Conservation (phyloP, 2,329 filamentous ascomycete genomes). For the Celoporthe dispersa region DNA sequence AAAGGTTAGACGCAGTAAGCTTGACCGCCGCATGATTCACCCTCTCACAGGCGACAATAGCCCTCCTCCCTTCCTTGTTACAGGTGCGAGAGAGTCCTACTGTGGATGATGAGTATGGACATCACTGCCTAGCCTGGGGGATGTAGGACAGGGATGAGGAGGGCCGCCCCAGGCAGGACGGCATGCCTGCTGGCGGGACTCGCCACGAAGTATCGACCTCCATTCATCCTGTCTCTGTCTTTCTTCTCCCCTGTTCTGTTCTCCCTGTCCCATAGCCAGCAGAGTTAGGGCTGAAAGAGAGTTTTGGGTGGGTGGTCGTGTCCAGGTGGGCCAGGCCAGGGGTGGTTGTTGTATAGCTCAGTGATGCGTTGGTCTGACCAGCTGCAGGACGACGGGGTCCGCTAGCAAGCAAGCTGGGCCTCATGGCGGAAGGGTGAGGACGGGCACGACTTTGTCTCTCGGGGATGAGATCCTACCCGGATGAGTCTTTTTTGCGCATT, state of each 20-base stretch:
- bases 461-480: neutral
- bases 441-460: neutral
- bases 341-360: neutral
- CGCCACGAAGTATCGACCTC: neutral
- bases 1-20: slow-evolving; percentile 11
- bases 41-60: slow-evolving; percentile 3
- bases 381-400: neutral
- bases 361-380: slow-evolving; percentile 16
- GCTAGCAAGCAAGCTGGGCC: neutral
- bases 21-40: slow-evolving; percentile 15
- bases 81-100: neutral
- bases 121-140: slow-evolving; percentile 24
- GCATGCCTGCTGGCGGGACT: neutral
- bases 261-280: neutral
- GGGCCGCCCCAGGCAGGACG: neutral
- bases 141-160: neutral
- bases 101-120: slow-evolving; percentile 1
- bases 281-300: slow-evolving; percentile 10
- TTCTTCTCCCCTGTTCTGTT: neutral
- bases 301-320: neutral
- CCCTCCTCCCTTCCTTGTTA: slow-evolving; percentile 8
- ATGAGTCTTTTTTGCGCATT: neutral
- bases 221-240: neutral
- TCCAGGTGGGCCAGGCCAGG: neutral
- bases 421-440: neutral